Conservation (phyloP, 2,329 filamentous ascomycete genomes). For the Neofusicoccum umdonicola region DNA sequence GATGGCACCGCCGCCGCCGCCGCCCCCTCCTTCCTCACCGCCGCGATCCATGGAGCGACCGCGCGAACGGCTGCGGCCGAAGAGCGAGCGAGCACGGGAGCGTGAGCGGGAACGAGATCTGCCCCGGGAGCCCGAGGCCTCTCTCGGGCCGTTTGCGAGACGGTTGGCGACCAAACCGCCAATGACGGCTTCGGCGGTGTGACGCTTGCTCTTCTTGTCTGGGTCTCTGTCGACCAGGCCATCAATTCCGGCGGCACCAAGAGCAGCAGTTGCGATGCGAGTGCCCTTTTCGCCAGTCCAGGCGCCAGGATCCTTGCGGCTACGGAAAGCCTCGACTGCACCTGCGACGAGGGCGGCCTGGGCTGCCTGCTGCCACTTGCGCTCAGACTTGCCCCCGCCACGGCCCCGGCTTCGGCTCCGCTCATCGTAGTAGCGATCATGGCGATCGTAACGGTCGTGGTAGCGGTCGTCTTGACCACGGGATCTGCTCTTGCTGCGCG, state of each 20-base stretch:
- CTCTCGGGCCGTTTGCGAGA: conserved; percentile 75
- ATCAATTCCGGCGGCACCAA: conserved; percentile 83
- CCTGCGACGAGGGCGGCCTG: conserved; percentile 88
- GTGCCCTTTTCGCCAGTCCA: conserved; percentile 93
- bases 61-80: conserved; percentile 46
- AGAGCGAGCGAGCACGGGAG: conserved; percentile 58
- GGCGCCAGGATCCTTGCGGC: conserved; percentile 81
- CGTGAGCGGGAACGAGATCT: conserved; percentile 54
- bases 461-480: conserved; percentile 48
- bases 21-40: conserved; percentile 30
- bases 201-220: conserved; percentile 72
- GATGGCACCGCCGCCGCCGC: conserved; percentile 44
- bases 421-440: conserved; percentile 53
- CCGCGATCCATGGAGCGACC: conserved; percentile 54
- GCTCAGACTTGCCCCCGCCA: conserved; percentile 59
- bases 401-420: conserved; percentile 51
- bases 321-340: conserved; percentile 86
- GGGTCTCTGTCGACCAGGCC: conserved; percentile 66
- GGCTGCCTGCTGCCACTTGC: conserved; percentile 69
- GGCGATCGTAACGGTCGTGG: conserved; percentile 33
- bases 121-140: conserved; percentile 60
- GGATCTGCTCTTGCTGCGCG: conserved; percentile 60
- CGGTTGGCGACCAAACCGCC: conserved; percentile 85
- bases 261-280: conserved; percentile 82
- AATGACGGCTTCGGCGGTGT: conserved; percentile 81